Conservation (phyloP, 352 stramenopile genomes). For the Globisporangium iwayamae region DNA sequence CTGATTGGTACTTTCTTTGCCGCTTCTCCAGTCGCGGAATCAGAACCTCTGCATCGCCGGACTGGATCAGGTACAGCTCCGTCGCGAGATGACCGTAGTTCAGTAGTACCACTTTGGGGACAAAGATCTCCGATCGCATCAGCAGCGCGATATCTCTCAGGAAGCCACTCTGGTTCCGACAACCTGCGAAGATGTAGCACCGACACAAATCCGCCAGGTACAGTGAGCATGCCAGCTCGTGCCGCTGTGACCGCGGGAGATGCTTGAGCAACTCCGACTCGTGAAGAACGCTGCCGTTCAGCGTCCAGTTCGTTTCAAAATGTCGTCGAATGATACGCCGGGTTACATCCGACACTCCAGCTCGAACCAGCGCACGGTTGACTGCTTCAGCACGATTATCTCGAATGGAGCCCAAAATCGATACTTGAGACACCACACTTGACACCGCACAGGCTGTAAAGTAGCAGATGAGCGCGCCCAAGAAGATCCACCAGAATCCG, state of each 20-base stretch:
- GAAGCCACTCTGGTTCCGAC: conserved; percentile 17
- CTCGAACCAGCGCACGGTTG: conserved; percentile 14
- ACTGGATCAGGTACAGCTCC: conserved; percentile 65
- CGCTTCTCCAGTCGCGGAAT: conserved; percentile 22
- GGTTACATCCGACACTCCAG: conserved; percentile 13
- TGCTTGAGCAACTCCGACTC: conserved; percentile 19
- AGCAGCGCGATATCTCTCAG: conserved; percentile 31
- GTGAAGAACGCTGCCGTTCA: conserved; percentile 18
- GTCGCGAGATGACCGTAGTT: conserved; percentile 46
- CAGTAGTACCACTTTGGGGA: conserved; percentile 52
- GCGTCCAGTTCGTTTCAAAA: conserved; percentile 23
- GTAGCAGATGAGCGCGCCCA: conserved; percentile 23
- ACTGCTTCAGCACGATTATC: conserved; percentile 5
- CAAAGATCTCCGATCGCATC: conserved; percentile 52
- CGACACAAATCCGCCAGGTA: conserved; percentile 9
- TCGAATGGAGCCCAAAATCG: conserved; percentile 10
- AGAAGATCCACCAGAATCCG: conserved; percentile 23
- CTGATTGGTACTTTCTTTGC: conserved; percentile 1
- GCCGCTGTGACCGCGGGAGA: conserved; percentile 18
- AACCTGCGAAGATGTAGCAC: conserved; percentile 13
- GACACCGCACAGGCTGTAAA: conserved; percentile 23
- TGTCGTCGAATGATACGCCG: conserved; percentile 16
- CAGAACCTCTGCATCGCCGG: conserved; percentile 49
- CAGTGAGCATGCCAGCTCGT: conserved; percentile 16
- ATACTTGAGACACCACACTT: conserved; percentile 20